phyloP scores from a whole-genome alignment of 2,329 filamentous ascomycete genomes.

The Penicillium glabrum region DNA sequence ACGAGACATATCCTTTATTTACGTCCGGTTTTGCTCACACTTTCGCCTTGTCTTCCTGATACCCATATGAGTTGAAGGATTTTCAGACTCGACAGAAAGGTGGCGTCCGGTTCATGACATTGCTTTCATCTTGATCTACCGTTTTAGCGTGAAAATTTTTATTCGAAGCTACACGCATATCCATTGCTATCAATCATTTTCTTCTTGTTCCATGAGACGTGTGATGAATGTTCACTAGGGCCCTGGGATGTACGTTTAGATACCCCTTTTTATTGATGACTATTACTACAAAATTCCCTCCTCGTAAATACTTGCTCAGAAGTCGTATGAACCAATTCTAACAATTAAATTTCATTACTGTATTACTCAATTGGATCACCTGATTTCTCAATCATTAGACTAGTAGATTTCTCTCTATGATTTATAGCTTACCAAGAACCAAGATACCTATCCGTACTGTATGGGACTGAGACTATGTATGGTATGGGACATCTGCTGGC shows the following conservation, averaged over 20 bases:
- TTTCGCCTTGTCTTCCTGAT: background rate
- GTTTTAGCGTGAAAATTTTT: background rate
- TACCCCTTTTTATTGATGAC: conserved; percentile 27
- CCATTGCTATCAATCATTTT: conserved; percentile 5
- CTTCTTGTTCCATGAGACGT: conserved; percentile 7
- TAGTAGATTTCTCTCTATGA: too few relatives aligned
- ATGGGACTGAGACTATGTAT: too few relatives aligned
- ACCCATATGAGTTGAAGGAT: background rate
- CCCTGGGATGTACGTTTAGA: conserved; percentile 33
- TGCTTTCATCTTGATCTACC: background rate
- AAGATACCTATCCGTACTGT: too few relatives aligned
- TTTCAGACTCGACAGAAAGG: background rate
- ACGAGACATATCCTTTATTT: background rate
- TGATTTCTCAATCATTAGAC: too few relatives aligned
- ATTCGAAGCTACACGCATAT: background rate
- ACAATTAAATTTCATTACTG: too few relatives aligned
- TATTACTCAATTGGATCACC: too few relatives aligned
- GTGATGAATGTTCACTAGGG: conserved; percentile 9
- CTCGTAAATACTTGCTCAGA: background rate
- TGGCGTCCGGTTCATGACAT: conserved; percentile 1
- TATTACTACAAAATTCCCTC: background rate
- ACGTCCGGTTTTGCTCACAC: background rate
- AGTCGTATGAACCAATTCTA: too few relatives aligned
- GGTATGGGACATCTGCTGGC: too few relatives aligned
- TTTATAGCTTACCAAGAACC: too few relatives aligned